Evolutionary conservation across 352 stramenopile species (phyloP), one percentile per base, ranked within the genome.

Genomic region (Pythium chondricola): DNA sequence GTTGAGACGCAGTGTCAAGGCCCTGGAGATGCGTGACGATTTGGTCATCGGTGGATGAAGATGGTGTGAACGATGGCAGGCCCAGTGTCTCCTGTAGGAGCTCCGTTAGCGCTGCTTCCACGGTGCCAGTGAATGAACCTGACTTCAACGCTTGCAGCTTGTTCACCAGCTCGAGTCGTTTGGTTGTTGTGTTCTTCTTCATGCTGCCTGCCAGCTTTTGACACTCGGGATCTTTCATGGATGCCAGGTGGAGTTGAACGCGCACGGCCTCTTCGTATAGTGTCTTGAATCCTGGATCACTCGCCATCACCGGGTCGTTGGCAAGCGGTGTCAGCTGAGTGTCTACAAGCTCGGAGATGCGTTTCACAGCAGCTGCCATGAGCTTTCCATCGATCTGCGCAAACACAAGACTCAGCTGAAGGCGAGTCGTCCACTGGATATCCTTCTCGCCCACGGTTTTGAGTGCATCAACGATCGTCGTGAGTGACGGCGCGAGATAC

Each of bases 81-180:
- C 65, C 69, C 0, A 72, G 84, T 2, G 63, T 49, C 43, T 83
- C 65, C 22, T 85, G 74, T n/a, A 88, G 74, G 20, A 90, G 53
- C 44, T 90, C 77, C 14, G 56, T 52, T n/a, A 80, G 70, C 0
- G 71, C 72, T 5, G 67, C 53, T 16, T 85, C 74, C 17, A 69
- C 6, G 0, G 67, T 55, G 0, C 58, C 50, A 5, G 58, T 11
- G 5, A 83, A 39, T 16, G 70, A 79, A 0, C 68, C 65, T 0
- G 74, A 85, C 37, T 81, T 84, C 4, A 90, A 22, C 35, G 65
- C 82, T 41, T 90, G 75, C 0, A 93, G 50, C 51, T 84, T 90
- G 3, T 80, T 65, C 2, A 86, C 32, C 17, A 89, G 43, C 10
- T 61, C 58, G 13, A 52, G 27, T 7, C 70, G 63, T 35, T 80